phyloP scores from a whole-genome alignment of 257 asterid species.

The Penstemon eatonii region DNA sequence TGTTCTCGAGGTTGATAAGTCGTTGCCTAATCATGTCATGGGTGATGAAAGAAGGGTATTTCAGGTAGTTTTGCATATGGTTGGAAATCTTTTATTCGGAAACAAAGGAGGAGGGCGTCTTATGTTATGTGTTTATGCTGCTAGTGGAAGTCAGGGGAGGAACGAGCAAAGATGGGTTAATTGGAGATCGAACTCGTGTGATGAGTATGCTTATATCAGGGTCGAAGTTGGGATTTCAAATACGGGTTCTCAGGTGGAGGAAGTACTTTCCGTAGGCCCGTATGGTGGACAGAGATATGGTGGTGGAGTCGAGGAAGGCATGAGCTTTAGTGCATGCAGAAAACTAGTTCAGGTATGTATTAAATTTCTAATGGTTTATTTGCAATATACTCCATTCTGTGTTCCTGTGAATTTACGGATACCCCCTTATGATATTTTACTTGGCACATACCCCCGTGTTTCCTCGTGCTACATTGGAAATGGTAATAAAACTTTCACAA shows the following conservation, averaged over 20 bases:
- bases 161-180: slow-evolving; percentile 64
- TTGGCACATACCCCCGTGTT: too few relatives aligned
- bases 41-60: slow-evolving; percentile 93
- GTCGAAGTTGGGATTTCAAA: slow-evolving; percentile 60
- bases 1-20: slow-evolving; percentile 64
- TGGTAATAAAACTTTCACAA: too few relatives aligned
- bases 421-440: too few relatives aligned
- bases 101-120: slow-evolving; percentile 60
- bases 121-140: slow-evolving; percentile 51
- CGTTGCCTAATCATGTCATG: slow-evolving; percentile 72
- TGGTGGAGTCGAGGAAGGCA: slow-evolving; percentile 56
- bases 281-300: slow-evolving; percentile 36
- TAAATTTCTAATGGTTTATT: neutral
- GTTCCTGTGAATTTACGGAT: too few relatives aligned
- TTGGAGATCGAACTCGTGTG: slow-evolving; percentile 59
- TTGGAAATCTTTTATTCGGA: slow-evolving; percentile 65
- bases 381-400: too few relatives aligned
- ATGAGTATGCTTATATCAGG: slow-evolving; percentile 51
- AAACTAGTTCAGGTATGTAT: slow-evolving; percentile 78
- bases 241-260: slow-evolving; percentile 35
- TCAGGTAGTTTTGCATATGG: slow-evolving; percentile 86
- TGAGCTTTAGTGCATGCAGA: slow-evolving; percentile 86
- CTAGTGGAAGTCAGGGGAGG: slow-evolving; percentile 54
- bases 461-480: too few relatives aligned
- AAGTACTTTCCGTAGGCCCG: slow-evolving; percentile 25